Conservation (phyloP, 2,329 filamentous ascomycete species). For the Xylaria arbuscula region DNA sequence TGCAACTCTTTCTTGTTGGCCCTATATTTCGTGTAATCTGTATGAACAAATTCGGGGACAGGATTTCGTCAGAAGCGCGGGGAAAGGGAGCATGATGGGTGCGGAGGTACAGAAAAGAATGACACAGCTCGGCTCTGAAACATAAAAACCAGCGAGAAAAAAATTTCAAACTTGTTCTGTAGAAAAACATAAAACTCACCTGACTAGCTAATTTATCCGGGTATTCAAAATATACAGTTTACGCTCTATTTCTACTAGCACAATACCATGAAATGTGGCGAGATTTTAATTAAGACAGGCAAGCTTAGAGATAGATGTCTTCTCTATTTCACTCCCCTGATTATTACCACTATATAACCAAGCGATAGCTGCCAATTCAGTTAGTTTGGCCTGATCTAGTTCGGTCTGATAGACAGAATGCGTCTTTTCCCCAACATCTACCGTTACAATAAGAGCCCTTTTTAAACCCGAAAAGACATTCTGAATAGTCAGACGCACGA, state of each 20-base stretch:
- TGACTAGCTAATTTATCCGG: conserved; percentile 17
- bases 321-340: background rate
- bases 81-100: background rate
- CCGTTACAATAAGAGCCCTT: conserved; percentile 15
- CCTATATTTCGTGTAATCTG: conserved; percentile 22
- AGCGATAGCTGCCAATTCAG: background rate
- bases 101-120: conserved; percentile 23
- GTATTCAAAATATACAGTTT: conserved; percentile 15
- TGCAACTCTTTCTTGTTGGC: background rate
- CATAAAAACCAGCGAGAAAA: conserved; percentile 17
- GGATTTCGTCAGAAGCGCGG: background rate
- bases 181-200: conserved; percentile 7
- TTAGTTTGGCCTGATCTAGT: too few relatives aligned
- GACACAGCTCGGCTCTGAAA: conserved; percentile 26
- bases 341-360: background rate
- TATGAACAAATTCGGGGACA: conserved; percentile 25
- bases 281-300: background rate
- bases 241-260: background rate
- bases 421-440: conserved; percentile 6
- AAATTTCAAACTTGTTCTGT: conserved; percentile 18
- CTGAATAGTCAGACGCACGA: background rate
- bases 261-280: background rate
- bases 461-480: too few relatives aligned
- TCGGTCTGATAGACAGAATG: background rate
- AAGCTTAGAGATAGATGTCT: background rate